Base-by-base conservation (phyloP, 2,329 filamentous ascomycete genomes). In the Curvularia eragrostidis region DNA sequence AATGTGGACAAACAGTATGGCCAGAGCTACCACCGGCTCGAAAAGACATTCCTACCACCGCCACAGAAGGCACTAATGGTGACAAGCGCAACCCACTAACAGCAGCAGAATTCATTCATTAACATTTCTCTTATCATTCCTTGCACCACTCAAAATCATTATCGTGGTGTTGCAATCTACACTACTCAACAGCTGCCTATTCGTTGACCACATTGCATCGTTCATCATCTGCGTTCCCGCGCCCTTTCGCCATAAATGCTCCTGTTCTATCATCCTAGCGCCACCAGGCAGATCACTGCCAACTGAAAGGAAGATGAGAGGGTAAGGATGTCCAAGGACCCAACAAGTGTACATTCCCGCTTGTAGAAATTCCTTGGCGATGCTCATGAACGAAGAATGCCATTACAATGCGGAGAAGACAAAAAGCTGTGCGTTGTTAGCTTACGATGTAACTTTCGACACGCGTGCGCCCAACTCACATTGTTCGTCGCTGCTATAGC, bases 401-500 rank as follows among this genome's bases (percentile, higher is more conserved):
- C 54, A 56, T 74, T 81, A 84, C 74, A 84, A 78, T 69, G 82
- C 82, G 58, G 82, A 83, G 76, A 84, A 84, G 68, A 84, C 82
- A 71, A 83, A 84, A 66, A 84, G 80, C 82, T 84, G 67, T n/a
- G 21, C n/a, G 24, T n/a, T 41, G 58, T 67, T 54, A 67, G 63
- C 18, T 24, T 2, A 19, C 13, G 5, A 1, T 38, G 26, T 1
- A 30, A 28, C 10, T 10, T 13, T 23, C 3, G 21, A 34, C 44
- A 26, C 7, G 2, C 0, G 2, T 0, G 30, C 6, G 38, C 6
- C 13, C 3, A 41, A 84, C 94, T 90, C 82, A 98, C 95, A 81
- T 99, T 99, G 84, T 99, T 99, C 65, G 95, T 99, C 60, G 95
- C 95, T 69, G 95, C 95, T 83, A 99, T 99, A 56, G 95, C 95